phyloP scores from a whole-genome alignment of 768 basidiomycete species.

The Gloeopeniophorella convolvens region DNA sequence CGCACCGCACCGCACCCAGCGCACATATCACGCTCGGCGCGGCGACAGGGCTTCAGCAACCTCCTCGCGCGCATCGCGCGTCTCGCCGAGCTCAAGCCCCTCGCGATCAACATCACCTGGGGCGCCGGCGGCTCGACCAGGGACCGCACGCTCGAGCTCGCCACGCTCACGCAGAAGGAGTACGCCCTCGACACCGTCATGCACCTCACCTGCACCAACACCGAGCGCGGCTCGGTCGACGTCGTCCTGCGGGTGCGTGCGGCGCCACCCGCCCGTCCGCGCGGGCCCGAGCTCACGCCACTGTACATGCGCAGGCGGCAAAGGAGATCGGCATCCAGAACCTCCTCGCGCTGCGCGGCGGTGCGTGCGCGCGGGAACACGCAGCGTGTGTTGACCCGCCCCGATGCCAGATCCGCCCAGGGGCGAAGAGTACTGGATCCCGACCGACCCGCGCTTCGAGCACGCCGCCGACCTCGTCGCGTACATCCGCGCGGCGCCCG shows the following conservation, averaged over 20 bases:
- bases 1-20: slow-evolving; percentile 2
- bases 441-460: slow-evolving; percentile 75
- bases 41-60: slow-evolving; percentile 79
- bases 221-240: slow-evolving; percentile 84
- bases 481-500: slow-evolving; percentile 73
- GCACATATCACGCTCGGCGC: slow-evolving; percentile 10
- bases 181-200: slow-evolving; percentile 82
- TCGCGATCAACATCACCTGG: slow-evolving; percentile 94
- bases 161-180: slow-evolving; percentile 63
- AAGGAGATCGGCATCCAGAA: slow-evolving; percentile 81
- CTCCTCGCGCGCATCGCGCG: slow-evolving; percentile 82
- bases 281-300: slow-evolving; percentile 2
- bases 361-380: slow-evolving; percentile 33
- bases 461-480: slow-evolving; percentile 86
- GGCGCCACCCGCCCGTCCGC: too few relatives aligned
- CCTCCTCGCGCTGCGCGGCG: slow-evolving; percentile 88
- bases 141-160: slow-evolving; percentile 82
- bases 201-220: slow-evolving; percentile 97
- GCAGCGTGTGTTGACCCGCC: background rate
- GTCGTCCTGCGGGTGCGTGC: slow-evolving; percentile 70
- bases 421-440: slow-evolving; percentile 90
- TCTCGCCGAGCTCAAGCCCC: slow-evolving; percentile 65
- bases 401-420: slow-evolving; percentile 94
- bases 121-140: slow-evolving; percentile 93
- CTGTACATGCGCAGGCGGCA: slow-evolving; percentile 45